A percentile compares a stretch with the other conserved stretches of the same genome.
phyloP scores from a whole-genome alignment of 2,329 filamentous ascomycete species.

The Penicillium sp. region DNA sequence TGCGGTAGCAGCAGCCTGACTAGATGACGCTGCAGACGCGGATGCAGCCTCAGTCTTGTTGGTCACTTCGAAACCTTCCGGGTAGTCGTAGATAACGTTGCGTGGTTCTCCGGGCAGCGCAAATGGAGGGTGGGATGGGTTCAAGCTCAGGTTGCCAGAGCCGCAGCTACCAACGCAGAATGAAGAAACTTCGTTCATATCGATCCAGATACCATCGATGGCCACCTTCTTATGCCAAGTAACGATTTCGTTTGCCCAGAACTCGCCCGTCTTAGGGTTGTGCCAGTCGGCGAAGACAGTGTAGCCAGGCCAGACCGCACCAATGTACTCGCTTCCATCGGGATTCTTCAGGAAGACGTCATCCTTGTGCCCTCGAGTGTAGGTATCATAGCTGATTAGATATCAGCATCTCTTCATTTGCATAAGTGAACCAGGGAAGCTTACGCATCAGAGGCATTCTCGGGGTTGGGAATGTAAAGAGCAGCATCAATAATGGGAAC shows the following conservation, averaged over 20 bases:
- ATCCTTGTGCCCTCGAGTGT: conserved; percentile 50
- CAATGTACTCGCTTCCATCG: conserved; percentile 56
- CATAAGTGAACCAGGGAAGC: conserved; percentile 23
- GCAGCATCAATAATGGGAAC: conserved; percentile 61
- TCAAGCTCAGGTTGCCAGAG: conserved; percentile 61
- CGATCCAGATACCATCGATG: conserved; percentile 59
- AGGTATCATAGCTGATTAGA: conserved; percentile 53
- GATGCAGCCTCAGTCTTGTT: conserved; percentile 66
- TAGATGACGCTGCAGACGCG: conserved; percentile 55
- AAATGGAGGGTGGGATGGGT: conserved; percentile 68
- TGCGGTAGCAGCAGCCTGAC: conserved; percentile 49
- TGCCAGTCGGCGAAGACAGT: conserved; percentile 63
- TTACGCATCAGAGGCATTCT: conserved; percentile 66
- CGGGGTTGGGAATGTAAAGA: conserved; percentile 71
- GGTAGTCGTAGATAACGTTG: conserved; percentile 60
- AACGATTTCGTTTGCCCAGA: conserved; percentile 58
- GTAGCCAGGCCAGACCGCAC: conserved; percentile 58
- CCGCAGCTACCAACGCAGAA: conserved; percentile 74
- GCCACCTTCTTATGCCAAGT: conserved; percentile 54
- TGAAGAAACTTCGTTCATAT: conserved; percentile 62
- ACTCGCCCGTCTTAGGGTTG: conserved; percentile 58
- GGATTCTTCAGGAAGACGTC: conserved; percentile 55
- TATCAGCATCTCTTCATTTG: conserved; percentile 18
- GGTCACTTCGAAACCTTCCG: conserved; percentile 67
- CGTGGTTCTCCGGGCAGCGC: conserved; percentile 63